Percentiles rank a stretch among this genome's conserved stretches.
Evolutionary conservation across 352 stramenopile genomes (phyloP).

Genomic region (Globisporangium nunn): DNA sequence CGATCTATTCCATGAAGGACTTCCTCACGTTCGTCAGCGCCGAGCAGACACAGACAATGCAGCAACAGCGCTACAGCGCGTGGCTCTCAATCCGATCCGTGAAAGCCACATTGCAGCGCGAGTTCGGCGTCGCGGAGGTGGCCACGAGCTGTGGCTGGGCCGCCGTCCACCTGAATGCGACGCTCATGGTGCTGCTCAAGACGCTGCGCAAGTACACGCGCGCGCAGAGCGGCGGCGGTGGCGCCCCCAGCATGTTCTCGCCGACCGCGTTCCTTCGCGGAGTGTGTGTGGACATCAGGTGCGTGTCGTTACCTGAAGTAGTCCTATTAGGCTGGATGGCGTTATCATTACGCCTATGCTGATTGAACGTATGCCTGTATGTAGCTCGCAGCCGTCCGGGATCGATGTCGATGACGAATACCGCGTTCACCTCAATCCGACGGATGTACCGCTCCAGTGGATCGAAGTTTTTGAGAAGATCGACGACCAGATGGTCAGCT

Average conservation of each 20-base stretch:
- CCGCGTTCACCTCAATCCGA: constrained; percentile 39
- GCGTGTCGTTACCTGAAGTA: not conserved
- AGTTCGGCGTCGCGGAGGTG: constrained; percentile 43
- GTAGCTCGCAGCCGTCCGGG: constrained; percentile 32
- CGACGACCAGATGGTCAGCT: constrained; percentile 35
- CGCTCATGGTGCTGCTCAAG: constrained; percentile 49
- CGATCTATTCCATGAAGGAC: constrained; percentile 28
- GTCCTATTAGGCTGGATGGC: not conserved
- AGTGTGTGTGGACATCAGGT: constrained; percentile 38
- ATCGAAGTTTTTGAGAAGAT: constrained; percentile 50
- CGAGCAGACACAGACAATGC: constrained; percentile 22
- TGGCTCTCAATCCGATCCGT: constrained; percentile 54
- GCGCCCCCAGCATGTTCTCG: constrained; percentile 17
- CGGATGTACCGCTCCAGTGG: constrained; percentile 61
- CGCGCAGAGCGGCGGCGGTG: constrained; percentile 17
- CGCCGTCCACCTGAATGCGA: constrained; percentile 51
- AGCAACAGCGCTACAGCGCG: constrained; percentile 33
- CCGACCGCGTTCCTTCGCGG: constrained; percentile 28
- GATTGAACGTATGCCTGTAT: not conserved
- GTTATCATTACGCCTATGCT: not conserved
- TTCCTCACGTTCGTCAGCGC: constrained; percentile 36
- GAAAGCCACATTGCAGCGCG: constrained; percentile 34
- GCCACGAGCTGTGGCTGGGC: constrained; percentile 50
- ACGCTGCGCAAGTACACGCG: constrained; percentile 40
- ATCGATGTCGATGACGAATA: constrained; percentile 62